Evolutionary conservation across 495 filamentous ascomycete species (phyloP).

Genomic region (Cercophora sp.): DNA sequence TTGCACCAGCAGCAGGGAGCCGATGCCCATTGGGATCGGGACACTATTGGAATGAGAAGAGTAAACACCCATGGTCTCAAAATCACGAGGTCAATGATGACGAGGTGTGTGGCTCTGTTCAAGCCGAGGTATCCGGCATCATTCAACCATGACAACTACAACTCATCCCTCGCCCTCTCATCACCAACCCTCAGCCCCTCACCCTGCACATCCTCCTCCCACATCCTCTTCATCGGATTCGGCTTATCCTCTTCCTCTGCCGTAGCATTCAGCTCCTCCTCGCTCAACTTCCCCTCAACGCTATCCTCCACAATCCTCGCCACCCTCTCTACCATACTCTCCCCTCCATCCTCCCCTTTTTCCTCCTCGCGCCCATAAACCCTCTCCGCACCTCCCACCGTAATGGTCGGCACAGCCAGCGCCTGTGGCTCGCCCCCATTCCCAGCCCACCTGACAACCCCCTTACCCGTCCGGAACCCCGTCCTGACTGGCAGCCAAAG

Average conservation of each 20-base stretch:
- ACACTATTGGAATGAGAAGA: too few relatives aligned
- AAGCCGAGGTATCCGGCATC: too few relatives aligned
- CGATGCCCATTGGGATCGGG: too few relatives aligned
- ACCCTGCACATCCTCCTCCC: slow-evolving; percentile 50
- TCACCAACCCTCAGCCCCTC: neutral
- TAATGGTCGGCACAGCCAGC: slow-evolving; percentile 44
- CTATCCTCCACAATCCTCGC: slow-evolving; percentile 48
- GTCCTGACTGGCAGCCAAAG: slow-evolving; percentile 73
- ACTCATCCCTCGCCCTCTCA: slow-evolving; percentile 33
- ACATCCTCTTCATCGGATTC: slow-evolving; percentile 73
- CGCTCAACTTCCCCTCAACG: slow-evolving; percentile 2
- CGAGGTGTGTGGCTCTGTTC: too few relatives aligned
- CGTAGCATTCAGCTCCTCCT: slow-evolving; percentile 17
- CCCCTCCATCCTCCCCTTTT: slow-evolving; percentile 15
- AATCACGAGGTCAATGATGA: too few relatives aligned
- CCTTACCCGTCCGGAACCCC: slow-evolving; percentile 43
- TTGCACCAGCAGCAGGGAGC: too few relatives aligned
- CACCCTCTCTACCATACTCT: slow-evolving; percentile 46
- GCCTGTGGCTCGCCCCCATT: slow-evolving; percentile 35
- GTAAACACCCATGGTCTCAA: too few relatives aligned
- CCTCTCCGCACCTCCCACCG: slow-evolving; percentile 21
- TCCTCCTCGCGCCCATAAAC: neutral
- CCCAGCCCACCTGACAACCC: slow-evolving; percentile 39
- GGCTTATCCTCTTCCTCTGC: slow-evolving; percentile 30
- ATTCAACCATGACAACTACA: slow-evolving; percentile 19